phyloP scores from a whole-genome alignment of 2,329 filamentous ascomycete genomes.

The Fusarium heterosporum region DNA sequence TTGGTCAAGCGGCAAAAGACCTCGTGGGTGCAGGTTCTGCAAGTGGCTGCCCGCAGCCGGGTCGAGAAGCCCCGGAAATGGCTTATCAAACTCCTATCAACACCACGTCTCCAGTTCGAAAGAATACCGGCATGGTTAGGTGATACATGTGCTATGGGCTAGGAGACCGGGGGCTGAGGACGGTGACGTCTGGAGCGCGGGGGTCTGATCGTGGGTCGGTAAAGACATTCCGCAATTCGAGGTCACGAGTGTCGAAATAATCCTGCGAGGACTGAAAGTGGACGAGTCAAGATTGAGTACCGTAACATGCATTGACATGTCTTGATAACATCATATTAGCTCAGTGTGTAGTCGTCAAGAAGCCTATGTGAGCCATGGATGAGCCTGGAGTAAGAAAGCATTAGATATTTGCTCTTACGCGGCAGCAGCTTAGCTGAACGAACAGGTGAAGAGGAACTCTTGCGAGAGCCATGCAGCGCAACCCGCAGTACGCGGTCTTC shows the following conservation, averaged over 20 bases:
- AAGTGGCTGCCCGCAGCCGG: slow-evolving; percentile 40
- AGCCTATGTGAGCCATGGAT: slow-evolving; percentile 2
- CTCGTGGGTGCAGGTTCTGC: slow-evolving; percentile 34
- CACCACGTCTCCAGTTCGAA: slow-evolving; percentile 33
- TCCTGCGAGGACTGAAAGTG: slow-evolving; percentile 18
- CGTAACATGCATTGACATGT: slow-evolving; percentile 25
- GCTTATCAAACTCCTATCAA: slow-evolving; percentile 29
- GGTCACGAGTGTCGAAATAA: slow-evolving; percentile 38
- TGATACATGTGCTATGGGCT: slow-evolving; percentile 35
- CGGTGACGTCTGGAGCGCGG: slow-evolving; percentile 44
- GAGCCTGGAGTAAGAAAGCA: slow-evolving; percentile 15
- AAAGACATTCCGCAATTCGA: slow-evolving; percentile 21
- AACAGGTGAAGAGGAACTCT: neutral
- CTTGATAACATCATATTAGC: neutral
- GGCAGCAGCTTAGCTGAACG: slow-evolving; percentile 5
- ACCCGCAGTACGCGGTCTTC: slow-evolving; percentile 23
- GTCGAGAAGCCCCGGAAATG: slow-evolving; percentile 37
- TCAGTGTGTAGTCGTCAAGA: neutral
- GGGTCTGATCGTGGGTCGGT: slow-evolving; percentile 23
- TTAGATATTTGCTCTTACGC: slow-evolving; percentile 26
- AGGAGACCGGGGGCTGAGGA: slow-evolving; percentile 21
- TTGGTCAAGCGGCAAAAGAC: slow-evolving; percentile 38
- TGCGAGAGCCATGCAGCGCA: slow-evolving; percentile 11
- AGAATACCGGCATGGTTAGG: slow-evolving; percentile 28
- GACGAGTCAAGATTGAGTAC: slow-evolving; percentile 18